Evolutionary conservation across 441 rosid genomes (phyloP).

Genomic region (Euphorbia corollata): DNA sequence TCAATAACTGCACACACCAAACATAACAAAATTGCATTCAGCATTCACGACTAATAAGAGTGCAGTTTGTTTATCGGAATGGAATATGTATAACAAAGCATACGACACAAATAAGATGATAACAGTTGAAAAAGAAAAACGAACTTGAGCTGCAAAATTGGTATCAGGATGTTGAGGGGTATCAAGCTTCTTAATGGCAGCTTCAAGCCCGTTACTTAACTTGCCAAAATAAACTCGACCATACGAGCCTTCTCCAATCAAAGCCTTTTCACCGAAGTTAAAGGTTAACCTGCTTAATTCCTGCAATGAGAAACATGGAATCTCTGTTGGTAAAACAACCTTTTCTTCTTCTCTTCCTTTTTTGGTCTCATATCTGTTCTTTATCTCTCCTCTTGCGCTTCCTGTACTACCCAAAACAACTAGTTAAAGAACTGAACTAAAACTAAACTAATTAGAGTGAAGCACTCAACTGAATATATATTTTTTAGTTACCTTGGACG

Average conservation of each 20-base stretch:
- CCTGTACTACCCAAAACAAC: too few species aligned
- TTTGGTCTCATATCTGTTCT: slow-evolving; percentile 33
- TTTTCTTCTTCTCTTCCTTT: slow-evolving; percentile 45
- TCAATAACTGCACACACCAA: slow-evolving; percentile 45
- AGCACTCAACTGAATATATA: too few species aligned
- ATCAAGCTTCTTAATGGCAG: slow-evolving; percentile 83
- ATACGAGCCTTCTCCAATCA: slow-evolving; percentile 90
- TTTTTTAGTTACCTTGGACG: slow-evolving; percentile 31
- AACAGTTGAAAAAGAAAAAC: neutral
- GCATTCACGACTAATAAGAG: too few species aligned
- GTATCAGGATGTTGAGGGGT: slow-evolving; percentile 66
- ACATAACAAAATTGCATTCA: too few species aligned
- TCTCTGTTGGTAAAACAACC: slow-evolving; percentile 54
- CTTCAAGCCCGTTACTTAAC: slow-evolving; percentile 37
- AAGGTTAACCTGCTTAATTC: slow-evolving; percentile 52
- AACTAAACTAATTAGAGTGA: too few species aligned
- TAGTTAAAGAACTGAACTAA: too few species aligned
- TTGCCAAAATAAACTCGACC: slow-evolving; percentile 74
- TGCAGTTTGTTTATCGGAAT: too few species aligned
- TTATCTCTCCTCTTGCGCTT: slow-evolving; percentile 62
- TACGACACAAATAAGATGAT: too few species aligned
- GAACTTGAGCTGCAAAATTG: slow-evolving; percentile 74
- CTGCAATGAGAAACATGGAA: slow-evolving; percentile 53
- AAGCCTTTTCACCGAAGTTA: slow-evolving; percentile 69
- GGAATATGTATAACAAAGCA: too few species aligned